phyloP scores from a whole-genome alignment of 441 rosid genomes.

The Erodium moschatum region DNA sequence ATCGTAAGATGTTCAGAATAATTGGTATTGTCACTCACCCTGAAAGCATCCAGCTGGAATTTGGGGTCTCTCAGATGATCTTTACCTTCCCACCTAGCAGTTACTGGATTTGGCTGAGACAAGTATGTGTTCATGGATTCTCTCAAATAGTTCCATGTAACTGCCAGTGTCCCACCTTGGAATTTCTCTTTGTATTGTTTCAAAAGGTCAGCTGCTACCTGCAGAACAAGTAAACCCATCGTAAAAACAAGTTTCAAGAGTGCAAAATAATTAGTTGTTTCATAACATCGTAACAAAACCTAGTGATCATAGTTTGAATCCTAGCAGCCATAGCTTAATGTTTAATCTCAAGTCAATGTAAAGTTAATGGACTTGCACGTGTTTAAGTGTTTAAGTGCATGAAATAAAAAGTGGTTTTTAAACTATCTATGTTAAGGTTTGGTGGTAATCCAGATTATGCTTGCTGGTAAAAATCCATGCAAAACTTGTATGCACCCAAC shows the following conservation, averaged over 20 bases:
- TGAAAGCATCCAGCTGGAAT: conserved; percentile 89
- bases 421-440: background rate
- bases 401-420: background rate
- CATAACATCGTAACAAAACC: background rate
- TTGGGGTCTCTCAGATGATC: conserved; percentile 88
- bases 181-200: conserved; percentile 86
- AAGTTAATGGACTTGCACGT: background rate
- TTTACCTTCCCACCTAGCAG: conserved; percentile 86
- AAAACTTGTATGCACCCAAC: background rate
- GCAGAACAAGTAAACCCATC: conserved; percentile 18
- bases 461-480: background rate
- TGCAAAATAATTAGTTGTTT: background rate
- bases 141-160: conserved; percentile 87
- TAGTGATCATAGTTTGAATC: background rate
- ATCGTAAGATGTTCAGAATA: conserved; percentile 11
- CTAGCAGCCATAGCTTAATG: background rate
- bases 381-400: too few species aligned
- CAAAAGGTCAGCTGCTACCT: conserved; percentile 89
- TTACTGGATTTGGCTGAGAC: conserved; percentile 89
- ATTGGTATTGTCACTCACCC: conserved; percentile 57
- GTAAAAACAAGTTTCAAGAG: background rate
- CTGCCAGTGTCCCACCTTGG: conserved; percentile 81
- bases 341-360: background rate
- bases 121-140: conserved; percentile 90
- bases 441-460: background rate